Percentiles rank a stretch among this genome's conserved stretches.
Conservation (phyloP, 805 yeast genomes). For the Tetrapisispora pingtungensis region DNA sequence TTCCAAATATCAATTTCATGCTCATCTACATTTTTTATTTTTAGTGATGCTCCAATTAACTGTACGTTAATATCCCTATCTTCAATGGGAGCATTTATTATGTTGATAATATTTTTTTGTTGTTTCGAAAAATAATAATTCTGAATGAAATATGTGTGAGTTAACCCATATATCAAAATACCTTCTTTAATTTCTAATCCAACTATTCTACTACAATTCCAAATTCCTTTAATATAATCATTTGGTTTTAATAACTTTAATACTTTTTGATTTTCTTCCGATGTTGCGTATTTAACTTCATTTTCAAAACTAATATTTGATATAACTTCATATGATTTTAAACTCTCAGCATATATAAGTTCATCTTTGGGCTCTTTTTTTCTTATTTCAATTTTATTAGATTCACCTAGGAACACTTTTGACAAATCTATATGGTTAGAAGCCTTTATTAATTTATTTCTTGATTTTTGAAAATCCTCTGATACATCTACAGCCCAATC, state of each 20-base stretch:
- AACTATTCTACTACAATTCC: slow-evolving; percentile 66
- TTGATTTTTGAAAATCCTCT: slow-evolving; percentile 60
- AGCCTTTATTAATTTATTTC: slow-evolving; percentile 37
- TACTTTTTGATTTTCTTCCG: slow-evolving; percentile 65
- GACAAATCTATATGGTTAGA: neutral
- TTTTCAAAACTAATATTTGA: slow-evolving; percentile 33
- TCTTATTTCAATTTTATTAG: neutral
- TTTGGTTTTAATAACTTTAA: slow-evolving; percentile 57
- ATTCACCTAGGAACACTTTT: neutral
- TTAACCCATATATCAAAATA: slow-evolving; percentile 56
- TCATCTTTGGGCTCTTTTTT: slow-evolving; percentile 7
- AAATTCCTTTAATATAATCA: slow-evolving; percentile 59
- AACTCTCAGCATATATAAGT: slow-evolving; percentile 5
- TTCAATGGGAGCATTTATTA: slow-evolving; percentile 51
- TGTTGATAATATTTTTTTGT: slow-evolving; percentile 50
- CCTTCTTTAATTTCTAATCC: slow-evolving; percentile 76
- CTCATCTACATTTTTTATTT: slow-evolving; percentile 4
- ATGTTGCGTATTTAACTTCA: slow-evolving; percentile 23
- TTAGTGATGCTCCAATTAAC: slow-evolving; percentile 40
- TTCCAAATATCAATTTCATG: slow-evolving; percentile 55
- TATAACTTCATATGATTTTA: slow-evolving; percentile 36
- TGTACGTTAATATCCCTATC: slow-evolving; percentile 61
- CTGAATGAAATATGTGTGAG: slow-evolving; percentile 57
- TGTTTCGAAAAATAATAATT: slow-evolving; percentile 45
- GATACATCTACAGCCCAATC: slow-evolving; percentile 51